Base-by-base conservation (phyloP, 2,329 filamentous ascomycete species). In the Aureobasidium sp. region DNA sequence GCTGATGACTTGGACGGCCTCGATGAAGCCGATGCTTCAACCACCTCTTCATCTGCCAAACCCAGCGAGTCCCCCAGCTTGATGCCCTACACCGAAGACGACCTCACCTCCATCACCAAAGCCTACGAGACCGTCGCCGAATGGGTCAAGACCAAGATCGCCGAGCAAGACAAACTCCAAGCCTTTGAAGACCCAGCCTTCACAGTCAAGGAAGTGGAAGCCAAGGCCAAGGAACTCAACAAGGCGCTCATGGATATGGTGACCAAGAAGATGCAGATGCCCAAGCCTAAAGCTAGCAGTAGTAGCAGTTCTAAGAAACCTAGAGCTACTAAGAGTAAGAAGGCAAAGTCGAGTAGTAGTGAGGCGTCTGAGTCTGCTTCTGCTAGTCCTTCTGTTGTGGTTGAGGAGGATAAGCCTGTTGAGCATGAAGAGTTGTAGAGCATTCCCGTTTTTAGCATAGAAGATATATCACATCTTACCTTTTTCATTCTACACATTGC, bases 111-210 rank as follows among this genome's bases (percentile, higher is more conserved):
- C 52, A 78, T 94, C 29, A 82, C 86, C 57, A 79, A 83, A 10
- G 76, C 85, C 21, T 83, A 86, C 69, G 81, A 84, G 32, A 81
- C 83, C 15, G 84, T 86, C 21, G 77, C 81, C 16, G 78, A 81
- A 25, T 99, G 93, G 93, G 80, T 99, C 25, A 82, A 86, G 36
- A 83, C 88, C 66, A 87, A 89, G 71, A 76, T 89, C 52, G 78
- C 81, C 2, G 81, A 83, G 67, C 93, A 97, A 74, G 83, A 86
- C 34, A 86, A 84, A 67, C 83, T 96, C 3, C 77, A 81, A 16
- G 76, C 79, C 2, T 85, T 86, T 2, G 89, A 90, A 9, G 86
- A 97, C 66, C 89, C 91, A 0, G 86, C 86, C 7, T 79, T 96
- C 9, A 81, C 87, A 0, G 78, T 86, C 66, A 86, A 87, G 69